Evolutionary conservation across 1,284 basidiomycete species (phyloP).

Genomic region (Singerocomus inundabilis): DNA sequence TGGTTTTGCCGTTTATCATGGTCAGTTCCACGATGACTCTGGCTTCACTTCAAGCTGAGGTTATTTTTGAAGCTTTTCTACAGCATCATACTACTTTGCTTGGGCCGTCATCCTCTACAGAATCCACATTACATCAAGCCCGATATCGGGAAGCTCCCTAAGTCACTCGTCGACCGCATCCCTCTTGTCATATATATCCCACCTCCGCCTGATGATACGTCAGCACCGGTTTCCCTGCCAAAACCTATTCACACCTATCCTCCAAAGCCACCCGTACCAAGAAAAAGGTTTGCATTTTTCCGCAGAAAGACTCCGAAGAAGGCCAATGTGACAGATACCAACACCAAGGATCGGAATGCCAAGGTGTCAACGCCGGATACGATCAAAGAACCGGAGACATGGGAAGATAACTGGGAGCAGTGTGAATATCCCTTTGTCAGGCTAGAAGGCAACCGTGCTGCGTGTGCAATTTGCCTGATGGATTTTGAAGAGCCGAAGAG

Average conservation of each 20-base stretch:
- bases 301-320: constrained; percentile 33
- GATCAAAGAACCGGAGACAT: constrained; percentile 43
- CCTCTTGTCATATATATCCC: constrained; percentile 82
- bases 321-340: constrained; percentile 19
- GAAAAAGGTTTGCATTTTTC: constrained; percentile 54
- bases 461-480: constrained; percentile 78
- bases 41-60: constrained; percentile 7
- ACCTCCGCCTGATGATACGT: constrained; percentile 57
- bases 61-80: constrained; percentile 58
- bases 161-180: constrained; percentile 67
- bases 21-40: constrained; percentile 43
- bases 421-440: constrained; percentile 62
- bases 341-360: constrained; percentile 16
- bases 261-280: constrained; percentile 43
- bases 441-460: constrained; percentile 74
- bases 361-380: constrained; percentile 24
- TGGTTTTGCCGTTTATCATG: constrained; percentile 72
- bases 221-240: constrained; percentile 40
- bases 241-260: constrained; percentile 55
- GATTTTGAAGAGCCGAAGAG: constrained; percentile 76
- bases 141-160: constrained; percentile 71
- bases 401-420: constrained; percentile 57
- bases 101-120: constrained; percentile 74
- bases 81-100: constrained; percentile 71
- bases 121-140: constrained; percentile 69